Evolutionary conservation across 2,329 filamentous ascomycete species (phyloP).

Genomic region (Diplodia intermedia): DNA sequence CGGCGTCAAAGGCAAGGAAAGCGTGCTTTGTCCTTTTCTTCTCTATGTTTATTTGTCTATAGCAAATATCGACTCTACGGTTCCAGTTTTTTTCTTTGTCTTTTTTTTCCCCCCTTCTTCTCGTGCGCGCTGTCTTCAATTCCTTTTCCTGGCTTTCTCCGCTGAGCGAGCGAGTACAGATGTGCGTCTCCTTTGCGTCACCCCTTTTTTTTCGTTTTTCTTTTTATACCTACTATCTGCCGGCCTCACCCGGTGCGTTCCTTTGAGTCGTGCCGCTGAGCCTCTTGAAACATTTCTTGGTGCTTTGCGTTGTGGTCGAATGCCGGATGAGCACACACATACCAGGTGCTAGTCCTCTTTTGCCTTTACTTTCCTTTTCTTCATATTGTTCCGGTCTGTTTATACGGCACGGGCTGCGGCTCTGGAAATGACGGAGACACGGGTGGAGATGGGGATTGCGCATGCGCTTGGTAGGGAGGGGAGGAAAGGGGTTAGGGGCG

Average conservation of each 20-base stretch:
- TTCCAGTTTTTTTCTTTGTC: background rate
- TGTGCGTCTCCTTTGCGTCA: background rate
- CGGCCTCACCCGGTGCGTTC: background rate
- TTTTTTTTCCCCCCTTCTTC: background rate
- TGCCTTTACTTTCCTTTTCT: background rate
- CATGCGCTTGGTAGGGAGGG: background rate
- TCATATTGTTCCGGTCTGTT: background rate
- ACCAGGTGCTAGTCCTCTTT: background rate
- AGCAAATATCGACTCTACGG: background rate
- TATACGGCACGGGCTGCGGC: background rate
- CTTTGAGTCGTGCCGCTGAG: background rate
- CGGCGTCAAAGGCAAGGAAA: constrained; percentile 19
- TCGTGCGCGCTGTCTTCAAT: background rate
- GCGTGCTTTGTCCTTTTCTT: constrained; percentile 20
- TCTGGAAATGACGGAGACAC: background rate
- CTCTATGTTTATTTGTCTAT: background rate
- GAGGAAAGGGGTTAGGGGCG: background rate
- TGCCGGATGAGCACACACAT: constrained; percentile 2
- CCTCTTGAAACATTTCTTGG: too few species aligned
- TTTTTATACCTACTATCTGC: background rate
- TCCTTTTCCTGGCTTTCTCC: background rate
- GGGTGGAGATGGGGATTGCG: background rate
- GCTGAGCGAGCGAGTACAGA: too few species aligned
- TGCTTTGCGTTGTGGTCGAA: background rate
- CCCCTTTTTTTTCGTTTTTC: background rate